Percentiles rank a stretch among this genome's conserved stretches.
These are phyloP conservation scores for Chaetoceros tenuissimus DNA, from an alignment of 108 stramenopile species.

Conservation along the genomic window DNA sequence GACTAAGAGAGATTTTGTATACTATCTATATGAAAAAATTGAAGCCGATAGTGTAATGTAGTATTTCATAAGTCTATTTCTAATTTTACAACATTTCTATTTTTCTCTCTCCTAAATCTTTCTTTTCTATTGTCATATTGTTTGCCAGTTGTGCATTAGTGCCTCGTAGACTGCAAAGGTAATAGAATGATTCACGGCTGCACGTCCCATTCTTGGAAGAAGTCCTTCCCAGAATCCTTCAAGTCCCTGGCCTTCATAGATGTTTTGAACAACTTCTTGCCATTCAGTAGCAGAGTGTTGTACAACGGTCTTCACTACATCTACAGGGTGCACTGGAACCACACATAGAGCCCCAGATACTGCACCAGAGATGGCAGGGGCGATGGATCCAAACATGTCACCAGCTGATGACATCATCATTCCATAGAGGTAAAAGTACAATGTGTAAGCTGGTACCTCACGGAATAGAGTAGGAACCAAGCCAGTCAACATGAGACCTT, in stretches of 20 bases:
- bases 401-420: conserved; percentile 20
- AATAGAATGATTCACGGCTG: conserved; percentile 52
- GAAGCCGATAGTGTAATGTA: too few relatives aligned
- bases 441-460: conserved; percentile 41
- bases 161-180: conserved; percentile 24
- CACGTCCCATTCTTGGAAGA: conserved; percentile 37
- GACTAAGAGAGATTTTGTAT: too few relatives aligned
- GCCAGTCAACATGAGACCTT: conserved; percentile 35
- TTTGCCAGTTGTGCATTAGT: too few relatives aligned
- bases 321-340: conserved; percentile 60
- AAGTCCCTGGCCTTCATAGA: conserved; percentile 37
- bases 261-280: conserved; percentile 20
- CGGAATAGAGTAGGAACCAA: conserved; percentile 31
- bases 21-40: too few relatives aligned
- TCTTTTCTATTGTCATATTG: too few relatives aligned
- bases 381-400: conserved; percentile 12
- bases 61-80: too few relatives aligned
- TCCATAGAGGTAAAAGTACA: conserved; percentile 48
- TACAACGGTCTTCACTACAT: conserved; percentile 53
- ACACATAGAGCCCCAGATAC: conserved; percentile 42
- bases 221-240: conserved; percentile 47
- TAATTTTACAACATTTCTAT: too few relatives aligned
- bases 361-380: conserved; percentile 48
- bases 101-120: too few relatives aligned
- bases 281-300: conserved; percentile 25